Conservation (phyloP, 2,329 filamentous ascomycete species). For the Dichotomopilus funicola region DNA sequence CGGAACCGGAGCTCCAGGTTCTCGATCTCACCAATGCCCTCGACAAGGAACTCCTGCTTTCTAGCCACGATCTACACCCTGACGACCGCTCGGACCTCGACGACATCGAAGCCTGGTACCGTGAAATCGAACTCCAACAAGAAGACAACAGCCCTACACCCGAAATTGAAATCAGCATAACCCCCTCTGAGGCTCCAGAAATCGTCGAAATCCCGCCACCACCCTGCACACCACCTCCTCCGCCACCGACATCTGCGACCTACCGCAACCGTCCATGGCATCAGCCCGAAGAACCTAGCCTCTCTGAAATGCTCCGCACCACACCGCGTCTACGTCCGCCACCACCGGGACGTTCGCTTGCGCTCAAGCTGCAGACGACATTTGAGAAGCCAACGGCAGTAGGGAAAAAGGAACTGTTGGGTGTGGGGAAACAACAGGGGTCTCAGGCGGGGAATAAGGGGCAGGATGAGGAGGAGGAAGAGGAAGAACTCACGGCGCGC, state of each 20-base stretch:
- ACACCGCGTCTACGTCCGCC: constrained; percentile 23
- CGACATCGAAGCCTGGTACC: constrained; percentile 24
- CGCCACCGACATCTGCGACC: constrained; percentile 13
- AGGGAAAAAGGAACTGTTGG: background rate
- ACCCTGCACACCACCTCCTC: constrained; percentile 11
- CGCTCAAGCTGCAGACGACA: constrained; percentile 39
- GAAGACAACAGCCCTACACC: background rate
- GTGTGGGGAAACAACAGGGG: background rate
- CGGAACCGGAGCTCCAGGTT: background rate
- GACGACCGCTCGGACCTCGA: constrained; percentile 20
- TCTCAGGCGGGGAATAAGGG: background rate
- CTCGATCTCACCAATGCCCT: constrained; percentile 6
- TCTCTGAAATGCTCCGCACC: constrained; percentile 16
- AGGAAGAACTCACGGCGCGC: constrained; percentile 23
- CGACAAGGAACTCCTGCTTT: constrained; percentile 16
- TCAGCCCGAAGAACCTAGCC: background rate
- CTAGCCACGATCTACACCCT: background rate
- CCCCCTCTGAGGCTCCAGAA: background rate
- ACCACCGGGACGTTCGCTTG: constrained; percentile 23
- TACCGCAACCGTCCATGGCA: background rate
- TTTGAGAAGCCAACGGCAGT: constrained; percentile 27
- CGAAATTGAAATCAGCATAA: background rate
- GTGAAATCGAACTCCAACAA: constrained; percentile 14
- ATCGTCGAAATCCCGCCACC: constrained; percentile 5
- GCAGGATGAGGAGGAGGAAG: constrained; percentile 14